phyloP scores from a whole-genome alignment of 2,329 filamentous ascomycete genomes.

The Chalaropsis thielavioides region DNA sequence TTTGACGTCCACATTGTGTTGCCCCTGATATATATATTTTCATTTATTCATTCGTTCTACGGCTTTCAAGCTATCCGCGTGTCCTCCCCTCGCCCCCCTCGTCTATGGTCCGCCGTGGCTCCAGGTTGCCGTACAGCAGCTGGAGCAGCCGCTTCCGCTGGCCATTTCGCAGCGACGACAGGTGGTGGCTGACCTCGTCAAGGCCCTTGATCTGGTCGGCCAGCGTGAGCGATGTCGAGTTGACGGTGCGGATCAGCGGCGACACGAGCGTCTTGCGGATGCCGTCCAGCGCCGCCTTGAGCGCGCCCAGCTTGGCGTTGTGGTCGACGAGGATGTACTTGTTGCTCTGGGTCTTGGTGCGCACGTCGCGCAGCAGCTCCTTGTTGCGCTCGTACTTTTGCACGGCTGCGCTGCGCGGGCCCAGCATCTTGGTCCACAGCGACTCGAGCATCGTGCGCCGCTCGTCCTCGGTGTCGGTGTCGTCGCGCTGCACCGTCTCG shows the following conservation, averaged over 20 bases:
- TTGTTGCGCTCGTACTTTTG: slow-evolving; percentile 88
- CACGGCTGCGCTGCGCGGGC: slow-evolving; percentile 57
- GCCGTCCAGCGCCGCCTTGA: slow-evolving; percentile 79
- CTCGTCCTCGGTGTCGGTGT: slow-evolving; percentile 61
- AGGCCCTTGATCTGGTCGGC: slow-evolving; percentile 77
- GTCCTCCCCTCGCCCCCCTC: slow-evolving; percentile 13
- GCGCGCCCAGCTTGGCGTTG: slow-evolving; percentile 64
- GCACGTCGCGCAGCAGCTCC: slow-evolving; percentile 60
- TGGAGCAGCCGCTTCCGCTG: slow-evolving; percentile 78
- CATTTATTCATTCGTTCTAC: not conserved
- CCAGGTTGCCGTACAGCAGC: slow-evolving; percentile 49
- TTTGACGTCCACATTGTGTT: too few species aligned
- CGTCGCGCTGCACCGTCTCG: slow-evolving; percentile 70
- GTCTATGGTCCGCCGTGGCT: slow-evolving; percentile 25
- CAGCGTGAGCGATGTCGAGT: slow-evolving; percentile 43
- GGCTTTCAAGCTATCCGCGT: not conserved
- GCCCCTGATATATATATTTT: too few species aligned
- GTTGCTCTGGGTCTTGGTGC: slow-evolving; percentile 71
- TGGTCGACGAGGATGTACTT: slow-evolving; percentile 78
- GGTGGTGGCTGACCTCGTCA: slow-evolving; percentile 62
- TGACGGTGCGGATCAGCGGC: slow-evolving; percentile 60
- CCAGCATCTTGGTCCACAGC: slow-evolving; percentile 76
- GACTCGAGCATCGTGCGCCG: slow-evolving; percentile 70
- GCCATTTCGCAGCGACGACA: slow-evolving; percentile 57
- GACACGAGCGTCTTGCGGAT: slow-evolving; percentile 69